phyloP scores from a whole-genome alignment of 1,284 basidiomycete species.

The Mycosarcoma mackinlayi region DNA sequence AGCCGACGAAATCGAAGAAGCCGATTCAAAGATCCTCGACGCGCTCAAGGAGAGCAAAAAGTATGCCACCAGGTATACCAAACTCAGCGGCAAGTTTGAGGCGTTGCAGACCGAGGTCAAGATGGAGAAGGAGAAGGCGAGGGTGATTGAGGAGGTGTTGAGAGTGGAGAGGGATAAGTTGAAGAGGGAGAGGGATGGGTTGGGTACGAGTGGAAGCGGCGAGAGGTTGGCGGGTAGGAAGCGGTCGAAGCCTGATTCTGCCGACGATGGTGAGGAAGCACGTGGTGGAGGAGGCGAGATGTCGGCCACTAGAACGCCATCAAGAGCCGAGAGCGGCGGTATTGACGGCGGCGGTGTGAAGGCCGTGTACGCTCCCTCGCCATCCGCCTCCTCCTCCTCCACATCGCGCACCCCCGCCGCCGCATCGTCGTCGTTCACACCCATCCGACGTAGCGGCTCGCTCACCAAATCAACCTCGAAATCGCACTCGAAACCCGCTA shows the following conservation, averaged over 20 bases:
- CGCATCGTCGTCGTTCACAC: constrained; percentile 29
- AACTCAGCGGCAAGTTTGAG: constrained; percentile 27
- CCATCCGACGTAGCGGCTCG: constrained; percentile 17
- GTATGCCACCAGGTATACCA: constrained; percentile 30
- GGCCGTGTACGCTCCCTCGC: constrained; percentile 23
- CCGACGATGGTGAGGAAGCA: background rate
- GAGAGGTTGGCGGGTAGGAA: constrained; percentile 25
- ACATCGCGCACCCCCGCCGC: background rate
- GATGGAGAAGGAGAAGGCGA: background rate
- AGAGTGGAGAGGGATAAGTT: background rate
- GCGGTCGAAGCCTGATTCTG: constrained; percentile 19
- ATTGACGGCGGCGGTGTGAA: constrained; percentile 7
- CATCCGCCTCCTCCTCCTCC: too few species aligned
- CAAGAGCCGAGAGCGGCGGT: background rate
- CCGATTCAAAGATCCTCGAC: constrained; percentile 55
- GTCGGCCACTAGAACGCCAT: too few species aligned
- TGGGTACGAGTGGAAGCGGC: background rate
- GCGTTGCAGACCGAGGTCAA: constrained; percentile 19
- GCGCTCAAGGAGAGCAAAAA: constrained; percentile 59
- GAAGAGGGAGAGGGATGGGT: constrained; percentile 2
- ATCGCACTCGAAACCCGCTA: background rate
- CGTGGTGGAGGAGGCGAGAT: too few species aligned
- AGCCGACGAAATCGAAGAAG: constrained; percentile 60
- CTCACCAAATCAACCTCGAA: background rate
- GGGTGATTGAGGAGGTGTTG: background rate